phyloP scores from a whole-genome alignment of 768 basidiomycete species.

The Kondoa malvinella region DNA sequence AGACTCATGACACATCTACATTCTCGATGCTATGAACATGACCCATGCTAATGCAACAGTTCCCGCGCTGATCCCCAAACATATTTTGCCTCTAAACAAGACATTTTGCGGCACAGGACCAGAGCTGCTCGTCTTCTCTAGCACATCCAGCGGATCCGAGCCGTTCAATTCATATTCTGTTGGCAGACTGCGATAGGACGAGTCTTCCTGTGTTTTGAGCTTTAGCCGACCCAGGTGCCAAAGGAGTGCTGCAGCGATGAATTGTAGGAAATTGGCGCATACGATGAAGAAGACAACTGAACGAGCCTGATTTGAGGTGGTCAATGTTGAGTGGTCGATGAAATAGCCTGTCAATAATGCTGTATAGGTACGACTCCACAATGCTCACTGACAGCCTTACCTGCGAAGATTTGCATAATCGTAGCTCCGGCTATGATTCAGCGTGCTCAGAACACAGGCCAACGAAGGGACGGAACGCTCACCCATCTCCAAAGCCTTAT shows the following conservation, averaged over 20 bases:
- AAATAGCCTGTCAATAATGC: neutral
- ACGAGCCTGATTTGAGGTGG: neutral
- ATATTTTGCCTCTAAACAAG: neutral
- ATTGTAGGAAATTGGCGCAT: neutral
- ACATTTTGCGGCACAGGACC: neutral
- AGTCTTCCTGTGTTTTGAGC: neutral
- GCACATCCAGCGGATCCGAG: neutral
- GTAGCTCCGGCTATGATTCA: neutral
- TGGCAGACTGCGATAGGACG: neutral
- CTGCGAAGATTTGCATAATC: neutral
- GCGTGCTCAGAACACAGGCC: too few species aligned
- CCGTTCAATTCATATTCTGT: neutral
- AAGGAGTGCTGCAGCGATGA: neutral
- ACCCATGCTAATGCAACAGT: neutral
- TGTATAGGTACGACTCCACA: neutral
- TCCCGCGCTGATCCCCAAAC: neutral
- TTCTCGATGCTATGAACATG: neutral
- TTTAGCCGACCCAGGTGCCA: neutral
- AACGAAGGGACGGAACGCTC: too few species aligned
- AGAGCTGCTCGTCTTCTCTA: neutral
- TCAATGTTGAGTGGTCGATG: neutral
- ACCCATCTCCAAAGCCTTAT: neutral
- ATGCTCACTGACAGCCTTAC: neutral
- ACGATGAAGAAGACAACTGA: neutral
- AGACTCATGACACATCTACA: too few species aligned